Evolutionary conservation across 192 early-diverging fungal species (phyloP), one percentile per base, ranked within the genome.

Genomic region (Pilaira anomala): DNA sequence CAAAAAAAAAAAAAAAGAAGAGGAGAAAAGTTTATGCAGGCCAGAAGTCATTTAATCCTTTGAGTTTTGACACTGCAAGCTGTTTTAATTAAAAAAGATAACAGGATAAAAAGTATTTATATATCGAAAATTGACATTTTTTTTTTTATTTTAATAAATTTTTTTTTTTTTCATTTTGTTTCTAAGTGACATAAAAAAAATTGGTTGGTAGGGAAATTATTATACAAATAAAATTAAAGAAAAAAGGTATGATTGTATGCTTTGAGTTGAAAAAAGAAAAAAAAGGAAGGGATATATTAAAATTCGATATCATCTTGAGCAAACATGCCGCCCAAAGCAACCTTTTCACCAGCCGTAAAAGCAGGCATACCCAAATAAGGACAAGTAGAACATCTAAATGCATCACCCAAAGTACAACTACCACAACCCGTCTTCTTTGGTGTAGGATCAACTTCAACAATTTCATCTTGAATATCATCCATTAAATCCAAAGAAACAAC

Each of bases 301-400:
- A 69, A 63, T 48, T 63, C 61, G 48, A 73, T 73, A 40, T 76
- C 74, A 60, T 76, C 74, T 19, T 65, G 48, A 36, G 65, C 74
- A 67, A 76, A 76, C 60, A 66, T 65, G 19, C 95, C 95, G 25
- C 84, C 89, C 21, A 98, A 79, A 11, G 83, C 79, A 51, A 98
- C 87, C 73, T 95, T 92, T 67, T 98, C 93, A 29, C 97, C 97
- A 1, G 93, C 91, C 68, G 92, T 85, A 78, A 98, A 98, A 11
- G 94, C 88, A 25, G 97, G 97, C 92, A 97, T 94, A 25, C 97
- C 97, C 30, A 95, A 73, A 65, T 97, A 98, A 36, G 97, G 97
- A 76, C 97, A 98, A 25, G 87, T 88, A 28, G 87, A 80, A 78
- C 97, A 98, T 29, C 97, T 85, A 85, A 98, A 98, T 1, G 97